These are phyloP conservation scores for Mucor lusitanicus DNA, from an alignment of 371 early-diverging fungal genomes.

Conservation along the genomic window DNA sequence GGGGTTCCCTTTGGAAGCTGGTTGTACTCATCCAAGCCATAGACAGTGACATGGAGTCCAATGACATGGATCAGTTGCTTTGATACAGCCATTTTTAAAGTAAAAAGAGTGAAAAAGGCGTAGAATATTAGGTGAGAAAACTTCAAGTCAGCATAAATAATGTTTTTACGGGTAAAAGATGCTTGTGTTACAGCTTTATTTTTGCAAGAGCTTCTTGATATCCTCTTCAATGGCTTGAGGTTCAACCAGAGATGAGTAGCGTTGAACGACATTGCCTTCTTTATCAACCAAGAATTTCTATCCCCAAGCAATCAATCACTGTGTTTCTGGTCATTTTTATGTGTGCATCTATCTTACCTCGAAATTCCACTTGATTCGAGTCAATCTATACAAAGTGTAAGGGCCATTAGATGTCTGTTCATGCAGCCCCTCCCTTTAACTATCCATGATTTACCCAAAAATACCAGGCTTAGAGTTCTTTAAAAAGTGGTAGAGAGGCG, in stretches of 20 bases:
- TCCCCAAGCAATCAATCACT: not conserved
- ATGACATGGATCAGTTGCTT: conserved; percentile 17
- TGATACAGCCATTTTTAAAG: conserved; percentile 1
- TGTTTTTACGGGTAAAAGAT: not conserved
- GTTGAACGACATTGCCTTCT: conserved; percentile 67
- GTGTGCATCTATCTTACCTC: conserved; percentile 46
- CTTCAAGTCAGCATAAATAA: not conserved
- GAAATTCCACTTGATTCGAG: conserved; percentile 80
- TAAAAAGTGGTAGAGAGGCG: conserved; percentile 76
- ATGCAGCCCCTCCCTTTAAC: too few species aligned
- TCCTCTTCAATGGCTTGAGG: conserved; percentile 59
- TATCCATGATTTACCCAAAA: conserved; percentile 46
- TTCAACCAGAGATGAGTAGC: conserved; percentile 61
- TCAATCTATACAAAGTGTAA: conserved; percentile 35
- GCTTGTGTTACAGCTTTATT: not conserved
- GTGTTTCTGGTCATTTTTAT: too few species aligned
- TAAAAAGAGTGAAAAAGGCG: not conserved
- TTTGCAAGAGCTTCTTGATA: conserved; percentile 43
- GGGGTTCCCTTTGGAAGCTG: conserved; percentile 9
- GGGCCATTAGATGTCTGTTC: not conserved
- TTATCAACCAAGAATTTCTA: conserved; percentile 76
- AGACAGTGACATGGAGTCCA: conserved; percentile 36
- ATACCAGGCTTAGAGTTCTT: conserved; percentile 65
- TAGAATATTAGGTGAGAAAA: not conserved
- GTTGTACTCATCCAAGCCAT: conserved; percentile 44